Evolutionary conservation across 306 rosid species (phyloP).

Genomic region (Medicago lupulina): DNA sequence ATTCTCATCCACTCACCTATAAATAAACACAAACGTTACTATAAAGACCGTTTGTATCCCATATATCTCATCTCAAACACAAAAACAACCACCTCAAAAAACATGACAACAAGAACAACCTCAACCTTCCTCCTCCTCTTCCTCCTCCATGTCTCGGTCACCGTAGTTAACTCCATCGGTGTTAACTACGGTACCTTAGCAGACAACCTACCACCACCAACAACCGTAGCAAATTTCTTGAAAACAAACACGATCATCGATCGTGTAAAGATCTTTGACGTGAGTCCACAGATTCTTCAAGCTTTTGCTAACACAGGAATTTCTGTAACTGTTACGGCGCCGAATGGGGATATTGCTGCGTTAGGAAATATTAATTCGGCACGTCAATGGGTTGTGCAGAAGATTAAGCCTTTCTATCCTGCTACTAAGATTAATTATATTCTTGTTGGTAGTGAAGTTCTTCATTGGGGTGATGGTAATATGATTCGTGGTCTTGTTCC

Average conservation of each 20-base stretch:
- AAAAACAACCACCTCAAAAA: not conserved
- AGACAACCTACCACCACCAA: conserved; percentile 75
- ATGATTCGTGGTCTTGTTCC: conserved; percentile 66
- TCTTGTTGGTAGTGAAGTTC: conserved; percentile 78
- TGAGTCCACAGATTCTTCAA: conserved; percentile 70
- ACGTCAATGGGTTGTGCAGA: conserved; percentile 57
- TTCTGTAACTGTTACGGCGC: conserved; percentile 73
- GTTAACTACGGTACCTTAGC: conserved; percentile 87
- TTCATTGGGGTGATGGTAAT: conserved; percentile 62
- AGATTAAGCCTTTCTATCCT: conserved; percentile 68
- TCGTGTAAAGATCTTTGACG: conserved; percentile 79
- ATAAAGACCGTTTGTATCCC: conserved; percentile 22
- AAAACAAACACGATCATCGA: conserved; percentile 66
- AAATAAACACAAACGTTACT: not conserved
- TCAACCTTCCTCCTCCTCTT: conserved; percentile 39
- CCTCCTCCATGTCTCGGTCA: conserved; percentile 47
- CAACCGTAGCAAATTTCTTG: conserved; percentile 66
- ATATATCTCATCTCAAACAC: not conserved
- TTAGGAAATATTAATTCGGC: conserved; percentile 47
- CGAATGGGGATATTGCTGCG: conserved; percentile 66
- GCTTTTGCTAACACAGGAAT: conserved; percentile 82
- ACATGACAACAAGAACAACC: not conserved
- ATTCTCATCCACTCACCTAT: not conserved
- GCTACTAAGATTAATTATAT: conserved; percentile 67
- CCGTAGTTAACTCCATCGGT: conserved; percentile 63